phyloP scores from a whole-genome alignment of 2,329 filamentous ascomycete species.

The Calonectria fujianensis region DNA sequence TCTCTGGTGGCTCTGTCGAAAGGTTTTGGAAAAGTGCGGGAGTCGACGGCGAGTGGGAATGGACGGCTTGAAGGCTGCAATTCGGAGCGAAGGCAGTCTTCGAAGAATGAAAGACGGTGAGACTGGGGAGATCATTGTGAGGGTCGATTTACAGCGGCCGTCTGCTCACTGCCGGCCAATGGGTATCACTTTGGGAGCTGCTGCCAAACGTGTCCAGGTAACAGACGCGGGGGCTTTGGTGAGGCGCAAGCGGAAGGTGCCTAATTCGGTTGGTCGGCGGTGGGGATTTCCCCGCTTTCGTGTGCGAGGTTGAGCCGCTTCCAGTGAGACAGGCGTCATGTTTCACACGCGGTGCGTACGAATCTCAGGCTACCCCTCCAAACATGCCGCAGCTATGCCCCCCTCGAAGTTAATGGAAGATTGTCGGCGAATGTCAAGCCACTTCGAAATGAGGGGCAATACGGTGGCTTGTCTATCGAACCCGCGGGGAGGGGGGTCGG shows the following conservation, averaged over 20 bases:
- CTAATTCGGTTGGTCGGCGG: background rate
- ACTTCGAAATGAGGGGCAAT: constrained; percentile 33
- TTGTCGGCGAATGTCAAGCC: constrained; percentile 28
- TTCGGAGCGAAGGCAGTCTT: constrained; percentile 60
- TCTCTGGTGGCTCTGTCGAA: constrained; percentile 52
- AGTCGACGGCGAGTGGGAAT: constrained; percentile 48
- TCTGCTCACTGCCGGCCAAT: constrained; percentile 36
- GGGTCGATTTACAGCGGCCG: constrained; percentile 38
- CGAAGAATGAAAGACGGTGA: constrained; percentile 59
- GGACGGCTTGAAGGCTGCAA: constrained; percentile 54
- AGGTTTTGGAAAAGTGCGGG: constrained; percentile 51
- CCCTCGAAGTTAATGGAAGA: constrained; percentile 37
- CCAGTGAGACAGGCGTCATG: background rate
- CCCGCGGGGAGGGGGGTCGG: background rate
- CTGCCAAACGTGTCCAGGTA: constrained; percentile 53
- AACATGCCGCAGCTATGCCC: constrained; percentile 17
- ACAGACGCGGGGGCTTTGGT: constrained; percentile 40
- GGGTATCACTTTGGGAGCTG: constrained; percentile 40
- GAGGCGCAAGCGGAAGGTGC: constrained; percentile 35
- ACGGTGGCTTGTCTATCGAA: constrained; percentile 22
- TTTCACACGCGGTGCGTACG: background rate
- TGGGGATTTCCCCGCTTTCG: constrained; percentile 33
- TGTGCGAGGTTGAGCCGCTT: background rate
- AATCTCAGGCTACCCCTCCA: constrained; percentile 30
- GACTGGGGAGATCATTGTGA: constrained; percentile 59